Base-by-base conservation (phyloP, 2,329 filamentous ascomycete species). In the Cercospora zeina region DNA sequence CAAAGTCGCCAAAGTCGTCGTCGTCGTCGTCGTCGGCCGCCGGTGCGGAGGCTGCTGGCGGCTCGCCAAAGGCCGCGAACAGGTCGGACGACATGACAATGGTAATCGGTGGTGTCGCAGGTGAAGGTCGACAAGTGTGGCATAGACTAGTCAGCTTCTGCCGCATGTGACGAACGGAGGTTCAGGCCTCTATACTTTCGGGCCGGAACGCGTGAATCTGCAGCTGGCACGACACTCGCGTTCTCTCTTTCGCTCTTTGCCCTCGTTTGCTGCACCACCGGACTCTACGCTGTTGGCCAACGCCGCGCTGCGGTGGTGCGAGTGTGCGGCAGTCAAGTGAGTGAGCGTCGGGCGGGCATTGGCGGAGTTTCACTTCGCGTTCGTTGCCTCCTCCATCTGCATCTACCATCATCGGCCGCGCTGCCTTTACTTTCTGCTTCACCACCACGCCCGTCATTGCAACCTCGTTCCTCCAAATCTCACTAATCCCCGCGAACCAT, bases 1-100 rank as follows among this genome's bases (percentile, higher is more conserved):
- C 77, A 71, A 85, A 83, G 58, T 83, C 81, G n/a, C 80, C 81
- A 78, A 82, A 84, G 30, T 81, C 81, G 56, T 83, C 81, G 37
- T 77, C 75, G 13, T 80, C 77, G 19, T 77, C 72, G 21, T 27
- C 24, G 24, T 27, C 24, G 24, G 62, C 54, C 50, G 55, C 19
- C 51, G 53, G 45, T 55, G 45, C 49, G n/a, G 59, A 27, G 27
- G 39, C 9, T 37, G 30, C 11, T 13, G 49, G 42, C 54, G 60
- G 54, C 14, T 70, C 66, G 24, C 70, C 79, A 70, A 85, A 85
- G 63, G 79, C 82, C 62, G 80, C 81, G 50, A 82, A 77, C 21
- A 85, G 75, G 68, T 85, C 82, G 60, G 80, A 79, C 55, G 82
- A 84, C 82, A 84, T 84, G 19, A n/a, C 19, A 8, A 39, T 39